Evolutionary conservation across 2,329 filamentous ascomycete genomes (phyloP).

Genomic region (Diplodia mutila): DNA sequence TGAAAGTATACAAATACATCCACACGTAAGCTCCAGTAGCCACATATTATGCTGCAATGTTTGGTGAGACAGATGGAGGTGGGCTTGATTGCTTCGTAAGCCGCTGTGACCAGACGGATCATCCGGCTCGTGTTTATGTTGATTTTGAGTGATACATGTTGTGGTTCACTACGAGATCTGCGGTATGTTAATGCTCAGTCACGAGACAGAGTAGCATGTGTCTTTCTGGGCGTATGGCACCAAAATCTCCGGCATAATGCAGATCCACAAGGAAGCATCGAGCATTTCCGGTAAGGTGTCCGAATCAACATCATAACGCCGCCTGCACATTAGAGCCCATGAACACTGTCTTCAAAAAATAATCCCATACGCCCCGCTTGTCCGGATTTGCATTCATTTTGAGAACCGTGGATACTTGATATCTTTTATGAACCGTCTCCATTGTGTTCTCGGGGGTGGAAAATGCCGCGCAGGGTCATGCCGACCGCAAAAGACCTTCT

Average conservation of each 20-base stretch:
- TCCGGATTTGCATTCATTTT: constrained; percentile 27
- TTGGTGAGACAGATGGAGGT: too few species aligned
- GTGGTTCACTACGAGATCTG: not conserved
- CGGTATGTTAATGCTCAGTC: not conserved
- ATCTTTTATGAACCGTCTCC: constrained; percentile 25
- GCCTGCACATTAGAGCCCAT: constrained; percentile 7
- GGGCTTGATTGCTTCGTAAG: too few species aligned
- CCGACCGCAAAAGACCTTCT: constrained; percentile 42
- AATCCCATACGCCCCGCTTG: constrained; percentile 23
- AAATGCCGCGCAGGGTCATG: constrained; percentile 23
- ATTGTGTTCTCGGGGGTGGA: constrained; percentile 23
- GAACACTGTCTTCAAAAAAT: constrained; percentile 17
- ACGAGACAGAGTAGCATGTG: not conserved
- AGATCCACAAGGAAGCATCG: not conserved
- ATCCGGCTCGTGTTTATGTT: not conserved
- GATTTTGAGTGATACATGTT: not conserved
- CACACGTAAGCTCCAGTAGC: too few species aligned
- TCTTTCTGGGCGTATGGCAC: not conserved
- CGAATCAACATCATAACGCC: not conserved
- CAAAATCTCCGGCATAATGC: not conserved
- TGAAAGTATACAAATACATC: too few species aligned
- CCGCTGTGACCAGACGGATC: too few species aligned
- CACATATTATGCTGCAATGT: too few species aligned
- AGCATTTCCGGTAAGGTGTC: not conserved
- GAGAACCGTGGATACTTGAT: constrained; percentile 27